Conservation (phyloP, 768 basidiomycete genomes). For the Russula emetica region DNA sequence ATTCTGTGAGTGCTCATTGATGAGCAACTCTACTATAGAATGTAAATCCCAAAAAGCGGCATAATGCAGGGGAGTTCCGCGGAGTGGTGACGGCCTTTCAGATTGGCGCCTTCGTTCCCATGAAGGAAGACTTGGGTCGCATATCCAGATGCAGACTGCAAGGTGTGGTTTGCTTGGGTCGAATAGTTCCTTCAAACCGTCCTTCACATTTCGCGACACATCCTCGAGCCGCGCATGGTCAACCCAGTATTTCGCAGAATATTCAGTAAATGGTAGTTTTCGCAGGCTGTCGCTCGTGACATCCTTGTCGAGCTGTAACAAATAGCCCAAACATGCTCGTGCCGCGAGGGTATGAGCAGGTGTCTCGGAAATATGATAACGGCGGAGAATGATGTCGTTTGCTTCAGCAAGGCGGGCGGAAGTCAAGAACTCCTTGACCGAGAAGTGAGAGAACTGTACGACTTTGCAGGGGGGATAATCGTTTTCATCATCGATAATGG, state of each 20-base stretch:
- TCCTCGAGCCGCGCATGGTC: neutral
- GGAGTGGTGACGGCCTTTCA: constrained; percentile 69
- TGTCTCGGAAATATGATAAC: neutral
- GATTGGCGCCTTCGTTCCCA: constrained; percentile 37
- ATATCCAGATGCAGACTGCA: neutral
- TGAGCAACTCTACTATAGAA: constrained; percentile 57
- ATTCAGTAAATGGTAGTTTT: neutral
- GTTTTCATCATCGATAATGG: neutral
- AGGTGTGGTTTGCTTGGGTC: neutral
- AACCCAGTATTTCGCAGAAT: neutral
- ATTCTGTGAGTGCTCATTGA: neutral
- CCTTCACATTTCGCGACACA: neutral
- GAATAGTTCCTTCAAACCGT: neutral
- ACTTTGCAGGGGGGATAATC: neutral
- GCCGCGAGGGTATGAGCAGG: neutral
- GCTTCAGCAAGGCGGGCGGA: neutral
- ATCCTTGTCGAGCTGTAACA: neutral
- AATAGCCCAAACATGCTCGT: neutral
- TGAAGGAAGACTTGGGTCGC: neutral
- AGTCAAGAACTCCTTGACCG: neutral
- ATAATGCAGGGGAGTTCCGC: neutral
- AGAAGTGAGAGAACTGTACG: neutral
- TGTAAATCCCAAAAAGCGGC: neutral
- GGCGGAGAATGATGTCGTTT: neutral
- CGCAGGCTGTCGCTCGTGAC: neutral